phyloP scores from a whole-genome alignment of 345 rosid species.

The Geranium brycei region DNA sequence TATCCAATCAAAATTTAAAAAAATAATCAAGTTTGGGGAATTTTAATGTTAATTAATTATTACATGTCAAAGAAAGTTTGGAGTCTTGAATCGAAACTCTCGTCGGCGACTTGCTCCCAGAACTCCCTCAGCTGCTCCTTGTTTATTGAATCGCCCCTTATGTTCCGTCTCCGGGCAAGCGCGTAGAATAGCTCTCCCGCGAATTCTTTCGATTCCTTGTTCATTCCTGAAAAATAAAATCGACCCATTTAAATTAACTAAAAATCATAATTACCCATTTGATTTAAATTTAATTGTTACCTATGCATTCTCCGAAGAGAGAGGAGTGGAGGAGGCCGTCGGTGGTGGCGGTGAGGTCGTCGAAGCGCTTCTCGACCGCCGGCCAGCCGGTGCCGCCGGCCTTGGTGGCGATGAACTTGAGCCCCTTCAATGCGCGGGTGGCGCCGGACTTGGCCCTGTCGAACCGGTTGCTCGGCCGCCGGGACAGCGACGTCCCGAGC shows the following conservation, averaged over 20 bases:
- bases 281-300: conserved; percentile 13
- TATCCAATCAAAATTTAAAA: not conserved
- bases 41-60: not conserved
- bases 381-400: conserved; percentile 47
- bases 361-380: conserved; percentile 51
- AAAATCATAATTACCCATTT: not conserved
- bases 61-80: conserved; percentile 87
- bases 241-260: too few species aligned
- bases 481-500: conserved; percentile 30
- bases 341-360: conserved; percentile 39
- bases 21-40: not conserved
- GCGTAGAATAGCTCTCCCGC: conserved; percentile 68
- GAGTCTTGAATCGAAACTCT: conserved; percentile 83
- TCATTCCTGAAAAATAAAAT: conserved; percentile 41
- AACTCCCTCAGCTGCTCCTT: conserved; percentile 51
- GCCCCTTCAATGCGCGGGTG: conserved; percentile 67
- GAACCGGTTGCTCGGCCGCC: conserved; percentile 30
- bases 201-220: conserved; percentile 73
- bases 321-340: conserved; percentile 47
- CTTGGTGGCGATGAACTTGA: conserved; percentile 61
- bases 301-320: conserved; percentile 72
- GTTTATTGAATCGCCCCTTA: conserved; percentile 49
- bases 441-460: conserved; percentile 71
- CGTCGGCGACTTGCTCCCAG: conserved; percentile 75
- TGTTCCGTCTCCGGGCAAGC: conserved; percentile 49